Evolutionary conservation across 2,329 filamentous ascomycete genomes (phyloP), one percentile per base, ranked within the genome.

Genomic region (Claviceps monticola): DNA sequence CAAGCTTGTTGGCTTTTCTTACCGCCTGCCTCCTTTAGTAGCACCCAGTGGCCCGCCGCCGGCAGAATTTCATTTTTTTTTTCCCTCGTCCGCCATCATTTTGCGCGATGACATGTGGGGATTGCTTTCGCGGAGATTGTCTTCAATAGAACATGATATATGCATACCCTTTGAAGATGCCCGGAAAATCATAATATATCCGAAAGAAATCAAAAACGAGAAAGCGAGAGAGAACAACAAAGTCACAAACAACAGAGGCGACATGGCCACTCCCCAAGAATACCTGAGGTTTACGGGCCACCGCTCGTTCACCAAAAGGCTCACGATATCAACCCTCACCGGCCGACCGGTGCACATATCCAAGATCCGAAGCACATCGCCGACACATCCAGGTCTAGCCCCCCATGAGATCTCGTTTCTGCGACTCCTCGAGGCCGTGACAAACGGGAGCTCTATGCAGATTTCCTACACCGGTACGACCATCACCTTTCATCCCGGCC

Each of bases 391-490:
- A 1, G 93, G 93, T 61, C 85, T 98, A 51, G 84, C 88, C 51
- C 84, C 88, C 48, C 86, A 95, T 72, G 93, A 98, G 71, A 83
- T 97, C 61, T 97, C 93, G 46, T 91, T 98, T 68, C 79, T 98
- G 36, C 90, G 93, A 53, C 85, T 98, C 17, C 83, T 98, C 63
- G 93, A 97, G 68, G 79, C 88, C 59, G 78, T 98, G 61, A 98
- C 93, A 63, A 98, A 98, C 74, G 93, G 93, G 70, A 87, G 86
- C 53, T 83, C 86, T 52, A 88, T 97, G 71, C 90, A 96, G 63
- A 95, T 98, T 60, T 95, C 89, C 11, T 93, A 95, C 71, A 96
- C 89, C 1, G 93, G 93, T 64, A 97, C 93, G 0, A 90, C 88
- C 1, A 79, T 98, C 52, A 84, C 90, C 39, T 98, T 94, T 71